Evolutionary conservation across 495 filamentous ascomycete species (phyloP).

Genomic region (Paragyromitra xinjiangensis): DNA sequence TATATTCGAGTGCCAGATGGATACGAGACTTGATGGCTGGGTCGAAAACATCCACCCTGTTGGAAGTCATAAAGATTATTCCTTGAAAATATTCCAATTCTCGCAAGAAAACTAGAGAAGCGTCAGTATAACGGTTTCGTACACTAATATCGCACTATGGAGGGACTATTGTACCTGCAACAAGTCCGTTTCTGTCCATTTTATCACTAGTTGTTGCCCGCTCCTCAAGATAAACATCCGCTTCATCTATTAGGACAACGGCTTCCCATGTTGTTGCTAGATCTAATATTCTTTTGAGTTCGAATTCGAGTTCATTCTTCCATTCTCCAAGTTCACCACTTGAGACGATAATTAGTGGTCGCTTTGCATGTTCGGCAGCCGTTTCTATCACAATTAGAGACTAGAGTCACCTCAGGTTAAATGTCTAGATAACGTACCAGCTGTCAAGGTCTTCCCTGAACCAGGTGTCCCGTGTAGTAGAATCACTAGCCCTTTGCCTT

Average conservation of each 20-base stretch:
- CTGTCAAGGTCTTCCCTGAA: constrained; percentile 34
- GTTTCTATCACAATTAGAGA: background rate
- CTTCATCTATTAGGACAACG: constrained; percentile 65
- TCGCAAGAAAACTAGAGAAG: constrained; percentile 62
- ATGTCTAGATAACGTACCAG: background rate
- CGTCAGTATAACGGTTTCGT: background rate
- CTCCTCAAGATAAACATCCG: constrained; percentile 70
- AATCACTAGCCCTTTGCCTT: constrained; percentile 36
- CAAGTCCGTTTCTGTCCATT: background rate
- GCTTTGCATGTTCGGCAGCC: constrained; percentile 28
- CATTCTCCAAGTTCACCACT: constrained; percentile 26
- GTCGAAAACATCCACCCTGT: constrained; percentile 63
- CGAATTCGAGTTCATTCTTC: background rate
- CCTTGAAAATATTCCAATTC: constrained; percentile 66
- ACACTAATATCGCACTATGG: too few species aligned
- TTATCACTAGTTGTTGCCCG: constrained; percentile 59
- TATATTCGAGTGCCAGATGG: constrained; percentile 61
- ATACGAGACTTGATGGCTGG: constrained; percentile 65
- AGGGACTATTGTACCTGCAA: constrained; percentile 5
- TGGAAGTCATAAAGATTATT: constrained; percentile 66
- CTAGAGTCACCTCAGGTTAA: background rate
- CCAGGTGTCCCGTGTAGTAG: constrained; percentile 35
- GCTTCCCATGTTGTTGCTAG: constrained; percentile 18
- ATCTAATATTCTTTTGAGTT: background rate
- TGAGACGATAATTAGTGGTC: constrained; percentile 17